These are phyloP conservation scores for Saturnispora quitensis DNA, from an alignment of 805 yeast species.

Conservation along the genomic window DNA sequence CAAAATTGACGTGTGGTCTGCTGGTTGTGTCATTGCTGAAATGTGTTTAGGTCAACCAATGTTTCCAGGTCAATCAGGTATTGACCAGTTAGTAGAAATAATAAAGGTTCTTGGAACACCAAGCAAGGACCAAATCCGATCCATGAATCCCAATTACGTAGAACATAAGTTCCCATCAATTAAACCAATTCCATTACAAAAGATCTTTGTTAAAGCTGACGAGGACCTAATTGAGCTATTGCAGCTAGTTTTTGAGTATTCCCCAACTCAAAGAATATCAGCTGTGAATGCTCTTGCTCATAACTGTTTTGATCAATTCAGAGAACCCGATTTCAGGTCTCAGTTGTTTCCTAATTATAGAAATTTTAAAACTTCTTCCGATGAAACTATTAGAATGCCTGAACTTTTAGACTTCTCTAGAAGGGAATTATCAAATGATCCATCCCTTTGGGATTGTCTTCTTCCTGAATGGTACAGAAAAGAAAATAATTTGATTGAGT, in stretches of 20 bases:
- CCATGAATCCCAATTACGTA: slow-evolving; percentile 96
- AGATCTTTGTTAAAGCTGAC: slow-evolving; percentile 53
- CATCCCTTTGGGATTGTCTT: slow-evolving; percentile 31
- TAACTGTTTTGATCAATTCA: slow-evolving; percentile 48
- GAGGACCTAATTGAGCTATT: slow-evolving; percentile 48
- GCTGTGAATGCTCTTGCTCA: slow-evolving; percentile 46
- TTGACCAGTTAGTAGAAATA: slow-evolving; percentile 94
- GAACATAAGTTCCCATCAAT: slow-evolving; percentile 91
- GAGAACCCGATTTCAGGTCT: slow-evolving; percentile 20
- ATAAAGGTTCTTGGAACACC: slow-evolving; percentile 96
- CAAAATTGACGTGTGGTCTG: slow-evolving; percentile 95
- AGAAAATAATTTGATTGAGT: slow-evolving; percentile 26
- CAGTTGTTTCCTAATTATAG: slow-evolving; percentile 27
- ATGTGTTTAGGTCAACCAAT: slow-evolving; percentile 89
- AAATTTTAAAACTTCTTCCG: slow-evolving; percentile 33
- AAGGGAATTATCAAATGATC: slow-evolving; percentile 40
- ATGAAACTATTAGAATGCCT: slow-evolving; percentile 28
- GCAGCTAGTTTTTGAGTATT: slow-evolving; percentile 51
- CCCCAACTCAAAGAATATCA: slow-evolving; percentile 55
- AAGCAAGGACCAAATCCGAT: slow-evolving; percentile 76
- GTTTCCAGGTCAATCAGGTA: slow-evolving; percentile 97
- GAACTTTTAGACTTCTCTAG: slow-evolving; percentile 43
- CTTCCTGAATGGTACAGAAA: slow-evolving; percentile 34
- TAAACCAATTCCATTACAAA: slow-evolving; percentile 64
- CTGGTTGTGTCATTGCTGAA: slow-evolving; percentile 98